Conservation (phyloP, 2,329 filamentous ascomycete species). For the Calonectria naviculata region DNA sequence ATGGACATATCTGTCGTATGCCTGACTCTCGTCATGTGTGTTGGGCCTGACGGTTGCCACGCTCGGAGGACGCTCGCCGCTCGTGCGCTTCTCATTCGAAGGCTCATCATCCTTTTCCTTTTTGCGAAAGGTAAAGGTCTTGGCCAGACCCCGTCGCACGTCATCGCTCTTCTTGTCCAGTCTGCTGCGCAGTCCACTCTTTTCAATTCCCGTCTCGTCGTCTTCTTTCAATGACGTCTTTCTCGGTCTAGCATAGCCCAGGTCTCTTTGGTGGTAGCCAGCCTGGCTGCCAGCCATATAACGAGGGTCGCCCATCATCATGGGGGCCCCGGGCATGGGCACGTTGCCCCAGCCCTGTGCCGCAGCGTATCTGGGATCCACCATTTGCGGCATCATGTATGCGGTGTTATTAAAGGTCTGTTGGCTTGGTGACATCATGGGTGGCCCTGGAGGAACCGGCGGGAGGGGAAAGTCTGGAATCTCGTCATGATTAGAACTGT, state of each 20-base stretch:
- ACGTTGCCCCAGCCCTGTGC: slow-evolving; percentile 13
- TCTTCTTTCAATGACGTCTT: slow-evolving; percentile 59
- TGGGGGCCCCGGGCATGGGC: slow-evolving; percentile 12
- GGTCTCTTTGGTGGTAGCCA: slow-evolving; percentile 44
- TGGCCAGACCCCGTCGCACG: slow-evolving; percentile 63
- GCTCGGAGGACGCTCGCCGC: slow-evolving; percentile 33
- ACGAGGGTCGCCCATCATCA: slow-evolving; percentile 32
- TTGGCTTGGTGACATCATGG: slow-evolving; percentile 54
- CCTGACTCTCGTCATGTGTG: slow-evolving; percentile 22
- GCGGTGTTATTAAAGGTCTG: slow-evolving; percentile 50
- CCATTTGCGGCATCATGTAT: slow-evolving; percentile 14
- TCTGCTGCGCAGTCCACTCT: slow-evolving; percentile 62
- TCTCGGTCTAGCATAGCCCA: slow-evolving; percentile 56
- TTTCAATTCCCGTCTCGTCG: slow-evolving; percentile 65
- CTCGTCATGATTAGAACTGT: slow-evolving; percentile 54
- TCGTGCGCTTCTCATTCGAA: slow-evolving; percentile 19
- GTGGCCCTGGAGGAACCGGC: slow-evolving; percentile 38
- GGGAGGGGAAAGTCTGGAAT: slow-evolving; percentile 52
- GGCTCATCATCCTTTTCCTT: slow-evolving; percentile 55
- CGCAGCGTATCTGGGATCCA: slow-evolving; percentile 13
- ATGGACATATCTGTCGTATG: slow-evolving; percentile 14
- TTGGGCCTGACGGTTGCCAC: slow-evolving; percentile 34
- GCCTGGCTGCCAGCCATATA: slow-evolving; percentile 42
- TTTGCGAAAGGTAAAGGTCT: slow-evolving; percentile 62
- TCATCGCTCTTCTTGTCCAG: slow-evolving; percentile 68